Base-by-base conservation (phyloP, 1,139 yeast species). In the Hyphopichia buzzinii region DNA sequence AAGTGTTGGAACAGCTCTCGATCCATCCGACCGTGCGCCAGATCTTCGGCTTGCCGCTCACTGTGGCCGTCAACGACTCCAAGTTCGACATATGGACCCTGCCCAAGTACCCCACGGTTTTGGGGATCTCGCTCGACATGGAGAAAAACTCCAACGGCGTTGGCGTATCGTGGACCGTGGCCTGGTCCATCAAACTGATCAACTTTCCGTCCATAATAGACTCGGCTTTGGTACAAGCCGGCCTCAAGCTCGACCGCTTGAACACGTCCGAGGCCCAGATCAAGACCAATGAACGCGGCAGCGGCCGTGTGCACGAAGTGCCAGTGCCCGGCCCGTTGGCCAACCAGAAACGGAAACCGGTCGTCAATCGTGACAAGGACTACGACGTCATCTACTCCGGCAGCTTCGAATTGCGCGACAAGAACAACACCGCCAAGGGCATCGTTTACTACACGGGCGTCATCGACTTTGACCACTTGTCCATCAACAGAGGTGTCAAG, bases 391-490 rank as follows among this genome's bases (percentile, higher is more conserved):
- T 42, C 4, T 62, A 61, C 36, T 29, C 46, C 8, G 70, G 71
- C 2, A 42, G 46, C 16, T 47, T 54, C 24, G 36, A 40, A 15
- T 46, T 62, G 4, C 39, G 35, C 19, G 59, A 57, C 38, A 52
- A 50, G 28, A 38, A 47, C 19, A 39, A 47, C 12, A 29, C 36
- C 3, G 45, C 46, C 17, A 30, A 34, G 8, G 67, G 66, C 1
- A 37, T 37, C 1, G 39, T 61, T 6, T 22, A 30, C 4, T 66
- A 62, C 43, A 35, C 39, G n/a, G 72, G 70, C 0, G 38, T 43
- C n/a, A 46, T 66, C 25, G 72, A 66, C 39, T 52, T 57, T 33
- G 57, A 59, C 41, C 72, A 66, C 38, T 39, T 59, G 27, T 46
- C 50, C 36, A 56, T 64, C 28, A 57, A 62, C 41, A 42, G 62